Base-by-base conservation (phyloP, 768 basidiomycete species). In the Roridomyces roridus region DNA sequence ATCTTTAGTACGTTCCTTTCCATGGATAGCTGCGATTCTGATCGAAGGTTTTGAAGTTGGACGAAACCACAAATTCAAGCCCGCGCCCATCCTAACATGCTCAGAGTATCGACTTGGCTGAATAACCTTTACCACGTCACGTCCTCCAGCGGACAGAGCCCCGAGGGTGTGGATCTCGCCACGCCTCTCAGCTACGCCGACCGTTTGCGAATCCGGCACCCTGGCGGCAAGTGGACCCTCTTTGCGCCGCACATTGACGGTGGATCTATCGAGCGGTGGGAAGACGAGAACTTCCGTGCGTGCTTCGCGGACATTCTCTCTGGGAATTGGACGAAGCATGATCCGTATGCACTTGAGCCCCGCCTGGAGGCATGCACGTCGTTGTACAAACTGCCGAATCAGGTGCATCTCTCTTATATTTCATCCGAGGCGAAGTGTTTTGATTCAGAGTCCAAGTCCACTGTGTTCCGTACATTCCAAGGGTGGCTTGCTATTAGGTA, bases 221-320 rank as follows among this genome's bases (percentile, higher is more conserved):
- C 86, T 0, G 85, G 84, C 20, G 70, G 68, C 24, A 55, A 71
- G 40, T 87, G 84, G 82, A 65, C 67, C 37, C 61, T 60, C 1
- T 78, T 83, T 49, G 60, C 56, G 42, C 62, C 61, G 6, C 50
- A 70, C 57, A 50, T 68, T 37, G 70, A 71, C 23, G 65, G 87
- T 7, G 87, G 87, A 12, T 67, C 76, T 3, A 80, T 89, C 12
- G 88, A 90, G 67, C 77, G 88, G 12, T 84, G 82, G 83, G 80
- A 85, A 69, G 81, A 87, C 68, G 62, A 70, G 10, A 69, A 63
- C 7, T 81, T 80, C 68, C 74, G 82, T 35, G 70, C 65, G 0
- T 84, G 79, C 65, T 86, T 84, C 53, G 70, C 66, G 5, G 78
- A 81, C 37, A 82, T 87, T 43, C 71, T 87, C 10, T 63, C 66